Conservation (phyloP, 2,329 filamentous ascomycete genomes). For the Sclerotinia sclerotiorum region DNA sequence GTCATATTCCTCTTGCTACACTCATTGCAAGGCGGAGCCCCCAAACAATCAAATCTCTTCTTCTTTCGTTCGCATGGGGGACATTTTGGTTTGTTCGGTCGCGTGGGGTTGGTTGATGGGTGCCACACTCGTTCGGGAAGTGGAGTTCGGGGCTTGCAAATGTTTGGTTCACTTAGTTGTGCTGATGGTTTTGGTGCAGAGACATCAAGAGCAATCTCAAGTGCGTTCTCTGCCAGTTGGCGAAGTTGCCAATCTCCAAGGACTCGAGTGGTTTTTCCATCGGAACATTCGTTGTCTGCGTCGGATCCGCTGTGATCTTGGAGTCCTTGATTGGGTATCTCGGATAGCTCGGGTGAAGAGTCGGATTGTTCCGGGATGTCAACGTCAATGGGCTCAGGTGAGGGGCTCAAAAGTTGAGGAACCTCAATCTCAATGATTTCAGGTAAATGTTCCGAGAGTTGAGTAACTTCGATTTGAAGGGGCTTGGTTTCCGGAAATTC, state of each 20-base stretch:
- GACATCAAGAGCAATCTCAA: slow-evolving; percentile 11
- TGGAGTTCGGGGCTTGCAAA: slow-evolving; percentile 9
- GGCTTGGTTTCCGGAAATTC: too few relatives aligned
- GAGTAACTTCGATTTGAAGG: background rate
- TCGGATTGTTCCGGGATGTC: background rate
- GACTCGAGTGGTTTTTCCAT: background rate
- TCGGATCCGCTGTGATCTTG: slow-evolving; percentile 20
- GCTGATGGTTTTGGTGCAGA: background rate
- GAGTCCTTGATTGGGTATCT: background rate
- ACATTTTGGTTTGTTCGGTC: slow-evolving; percentile 23
- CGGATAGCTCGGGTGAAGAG: background rate
- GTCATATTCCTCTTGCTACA: slow-evolving; percentile 19
- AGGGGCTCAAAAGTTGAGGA: background rate
- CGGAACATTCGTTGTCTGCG: slow-evolving; percentile 18
- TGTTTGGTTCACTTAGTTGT: slow-evolving; percentile 3
- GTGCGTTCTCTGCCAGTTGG: slow-evolving; percentile 16
- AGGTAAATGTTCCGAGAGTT: background rate
- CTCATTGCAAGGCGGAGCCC: slow-evolving; percentile 20
- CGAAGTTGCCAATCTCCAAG: slow-evolving; percentile 15
- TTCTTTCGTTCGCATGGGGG: slow-evolving; percentile 21
- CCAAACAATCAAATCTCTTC: slow-evolving; percentile 21
- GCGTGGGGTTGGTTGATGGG: slow-evolving; percentile 3
- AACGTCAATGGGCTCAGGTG: background rate
- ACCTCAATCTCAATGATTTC: background rate
- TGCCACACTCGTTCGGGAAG: slow-evolving; percentile 13